These are phyloP conservation scores for Hanseniaspora hatyaiensis DNA, from an alignment of 805 yeast species.

Conservation along the genomic window DNA sequence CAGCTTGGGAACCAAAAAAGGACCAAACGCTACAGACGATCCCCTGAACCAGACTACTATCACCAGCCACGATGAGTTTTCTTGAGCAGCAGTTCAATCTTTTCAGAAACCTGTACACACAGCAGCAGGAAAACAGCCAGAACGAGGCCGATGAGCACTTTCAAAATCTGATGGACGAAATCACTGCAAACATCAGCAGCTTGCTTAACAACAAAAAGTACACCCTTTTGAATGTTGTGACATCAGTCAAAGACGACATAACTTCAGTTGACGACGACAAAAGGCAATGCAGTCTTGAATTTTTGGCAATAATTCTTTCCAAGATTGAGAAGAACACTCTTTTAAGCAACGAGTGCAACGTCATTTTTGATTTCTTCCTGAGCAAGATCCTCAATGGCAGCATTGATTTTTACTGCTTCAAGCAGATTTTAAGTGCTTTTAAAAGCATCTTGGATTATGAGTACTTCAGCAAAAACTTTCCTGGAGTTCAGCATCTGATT, in stretches of 20 bases:
- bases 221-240: conserved; percentile 43
- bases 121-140: background rate
- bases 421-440: conserved; percentile 45
- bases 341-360: conserved; percentile 32
- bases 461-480: conserved; percentile 23
- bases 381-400: conserved; percentile 38
- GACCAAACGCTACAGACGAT: background rate
- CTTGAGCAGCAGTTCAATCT: conserved; percentile 10
- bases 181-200: background rate
- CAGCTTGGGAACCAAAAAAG: too few relatives aligned
- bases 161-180: conserved; percentile 6
- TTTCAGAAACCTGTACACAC: conserved; percentile 2
- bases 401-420: conserved; percentile 48
- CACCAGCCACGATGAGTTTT: conserved; percentile 7
- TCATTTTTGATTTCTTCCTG: conserved; percentile 40
- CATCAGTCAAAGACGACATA: conserved; percentile 47
- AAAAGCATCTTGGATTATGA: conserved; percentile 42
- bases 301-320: conserved; percentile 33
- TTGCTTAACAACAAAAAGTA: conserved; percentile 19
- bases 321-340: conserved; percentile 27
- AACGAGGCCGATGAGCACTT: conserved; percentile 7
- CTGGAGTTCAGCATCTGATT: conserved; percentile 28
- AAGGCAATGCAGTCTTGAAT: conserved; percentile 40
- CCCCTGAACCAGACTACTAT: too few relatives aligned
- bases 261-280: conserved; percentile 46